Evolutionary conservation across 78 protist species (phyloP).

Genomic region (Acrasis kona): DNA sequence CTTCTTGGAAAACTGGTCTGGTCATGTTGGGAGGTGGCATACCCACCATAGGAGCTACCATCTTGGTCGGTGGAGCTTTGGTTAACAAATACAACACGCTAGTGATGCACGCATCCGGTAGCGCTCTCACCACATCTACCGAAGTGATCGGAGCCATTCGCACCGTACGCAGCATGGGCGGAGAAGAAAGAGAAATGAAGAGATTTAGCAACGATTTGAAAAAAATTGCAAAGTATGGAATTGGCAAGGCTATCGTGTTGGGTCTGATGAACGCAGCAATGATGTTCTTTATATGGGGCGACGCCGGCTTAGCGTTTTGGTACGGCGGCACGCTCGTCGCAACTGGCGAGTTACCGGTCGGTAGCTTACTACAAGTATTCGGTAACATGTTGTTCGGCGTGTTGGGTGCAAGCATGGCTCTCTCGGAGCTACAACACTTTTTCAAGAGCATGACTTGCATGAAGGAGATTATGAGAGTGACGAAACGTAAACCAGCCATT

Average conservation of each 20-base stretch:
- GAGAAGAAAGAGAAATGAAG: neutral
- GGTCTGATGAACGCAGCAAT: neutral
- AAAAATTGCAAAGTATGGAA: neutral
- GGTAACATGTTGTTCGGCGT: neutral
- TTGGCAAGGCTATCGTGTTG: neutral
- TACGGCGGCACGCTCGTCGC: conserved; percentile 10
- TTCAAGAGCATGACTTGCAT: neutral
- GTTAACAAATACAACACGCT: too few relatives aligned
- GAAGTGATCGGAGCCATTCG: neutral
- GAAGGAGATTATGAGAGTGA: neutral
- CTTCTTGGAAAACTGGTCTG: too few relatives aligned
- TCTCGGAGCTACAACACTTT: neutral
- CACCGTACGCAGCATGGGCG: neutral
- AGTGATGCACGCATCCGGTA: too few relatives aligned
- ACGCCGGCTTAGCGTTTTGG: conserved; percentile 5
- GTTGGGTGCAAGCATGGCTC: neutral
- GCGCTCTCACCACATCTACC: neutral
- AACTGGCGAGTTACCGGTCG: neutral
- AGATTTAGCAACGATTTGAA: neutral
- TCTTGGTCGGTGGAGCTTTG: too few relatives aligned
- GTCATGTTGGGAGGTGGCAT: too few relatives aligned
- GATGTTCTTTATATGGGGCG: neutral
- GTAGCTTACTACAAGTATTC: neutral
- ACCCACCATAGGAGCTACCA: too few relatives aligned
- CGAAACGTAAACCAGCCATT: neutral